Evolutionary conservation across 176 grass and related monocot genomes (phyloP), one percentile per base, ranked within the genome.

Genomic region (Paspalum vaginatum): DNA sequence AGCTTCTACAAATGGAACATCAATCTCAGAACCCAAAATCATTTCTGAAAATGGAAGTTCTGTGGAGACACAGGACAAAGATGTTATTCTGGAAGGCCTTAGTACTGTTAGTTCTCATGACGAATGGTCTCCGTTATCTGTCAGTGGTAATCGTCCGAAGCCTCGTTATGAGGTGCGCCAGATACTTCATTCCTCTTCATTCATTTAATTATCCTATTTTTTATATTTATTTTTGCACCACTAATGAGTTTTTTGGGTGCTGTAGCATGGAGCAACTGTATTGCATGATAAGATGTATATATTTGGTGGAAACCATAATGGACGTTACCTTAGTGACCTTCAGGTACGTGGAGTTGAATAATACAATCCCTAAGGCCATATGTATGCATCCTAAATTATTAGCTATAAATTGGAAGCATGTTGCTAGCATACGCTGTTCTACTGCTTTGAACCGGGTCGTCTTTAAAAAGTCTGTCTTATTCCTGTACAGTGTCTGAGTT

Each of bases 271-370:
- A 62, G 93, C 97, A 74, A 92, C 87, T 85, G 46, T 96, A 5
- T 70, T 96, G 65, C 91, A 90, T 83, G 91, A 99, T 50, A 96
- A 95, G 87, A 96, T 99, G 93, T 99, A 91, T 71, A 61, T 91
- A 84, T 99, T 93, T 93, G 97, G 91, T 48, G 97, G 97, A 88
- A 99, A 96, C 80, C 88, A 99, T 76, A 99, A 99, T 49, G 97
- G 97, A 1, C 97, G 97, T 67, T 99, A 96, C 83, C 97, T 99
- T 90, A 93, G 83, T 78, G 97, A 99, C 84, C 87, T 99, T 87
- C 97, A 99, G 92, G 97, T 99, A 79, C 20, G 27, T 70, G 68
- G 49, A 58, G 18, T 14, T 84, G 57, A 90, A 25, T 81, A 45
- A 38, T 61, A 75, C 40, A 78, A 64, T 66, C 58, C 20, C 39